Percentiles rank a stretch among this genome's conserved stretches.
These are phyloP conservation scores for Aspergillus pseudotamarii DNA, from an alignment of 2,329 filamentous ascomycete genomes.

Conservation along the genomic window DNA sequence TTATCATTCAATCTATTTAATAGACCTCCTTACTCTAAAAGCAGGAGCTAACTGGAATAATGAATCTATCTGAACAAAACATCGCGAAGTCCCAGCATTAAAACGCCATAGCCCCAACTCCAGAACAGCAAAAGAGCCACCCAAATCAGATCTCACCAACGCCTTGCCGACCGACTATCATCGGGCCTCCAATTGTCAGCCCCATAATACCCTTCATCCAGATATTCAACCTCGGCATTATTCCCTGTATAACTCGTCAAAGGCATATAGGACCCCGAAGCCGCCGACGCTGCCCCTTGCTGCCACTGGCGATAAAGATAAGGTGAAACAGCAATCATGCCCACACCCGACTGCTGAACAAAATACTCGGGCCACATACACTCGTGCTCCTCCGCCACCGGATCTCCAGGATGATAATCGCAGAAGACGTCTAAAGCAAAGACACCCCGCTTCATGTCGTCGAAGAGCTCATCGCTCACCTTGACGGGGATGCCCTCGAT, in stretches of 20 bases:
- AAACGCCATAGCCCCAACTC: neutral
- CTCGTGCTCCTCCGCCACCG: constrained; percentile 28
- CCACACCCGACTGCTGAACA: constrained; percentile 11
- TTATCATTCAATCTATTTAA: neutral
- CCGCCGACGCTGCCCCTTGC: constrained; percentile 12
- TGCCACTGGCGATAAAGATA: constrained; percentile 20
- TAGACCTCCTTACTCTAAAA: neutral
- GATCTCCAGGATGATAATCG: constrained; percentile 36
- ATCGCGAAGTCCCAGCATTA: neutral
- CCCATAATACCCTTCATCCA: constrained; percentile 11
- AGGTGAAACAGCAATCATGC: constrained; percentile 20
- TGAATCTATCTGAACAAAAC: constrained; percentile 8
- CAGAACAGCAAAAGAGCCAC: neutral
- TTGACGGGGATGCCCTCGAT: constrained; percentile 34
- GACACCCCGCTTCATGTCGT: constrained; percentile 35
- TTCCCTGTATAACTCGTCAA: constrained; percentile 16
- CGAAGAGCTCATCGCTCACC: constrained; percentile 30
- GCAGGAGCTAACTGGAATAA: neutral
- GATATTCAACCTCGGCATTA: constrained; percentile 10
- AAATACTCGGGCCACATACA: constrained; percentile 15
- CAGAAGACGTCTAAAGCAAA: constrained; percentile 33
- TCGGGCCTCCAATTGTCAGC: neutral
- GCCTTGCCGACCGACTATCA: neutral
- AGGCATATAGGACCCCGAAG: constrained; percentile 14
- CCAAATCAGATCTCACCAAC: constrained; percentile 2